Evolutionary conservation across 2,329 filamentous ascomycete genomes (phyloP).

Genomic region (Tolypocladium inflatum): DNA sequence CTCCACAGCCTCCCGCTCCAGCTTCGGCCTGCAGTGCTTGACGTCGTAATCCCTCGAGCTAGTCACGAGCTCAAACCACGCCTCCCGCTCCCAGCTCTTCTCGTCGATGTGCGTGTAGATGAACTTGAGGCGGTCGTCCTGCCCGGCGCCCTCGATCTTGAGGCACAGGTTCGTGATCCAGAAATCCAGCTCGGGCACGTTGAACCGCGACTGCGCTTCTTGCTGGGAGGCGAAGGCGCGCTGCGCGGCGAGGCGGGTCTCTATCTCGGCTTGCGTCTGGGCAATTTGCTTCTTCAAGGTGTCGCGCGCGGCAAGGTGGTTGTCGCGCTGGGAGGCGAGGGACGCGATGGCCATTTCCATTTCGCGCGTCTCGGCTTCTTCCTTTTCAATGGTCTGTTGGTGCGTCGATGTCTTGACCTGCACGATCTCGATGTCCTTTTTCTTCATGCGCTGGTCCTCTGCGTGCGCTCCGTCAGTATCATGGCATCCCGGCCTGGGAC

Average conservation of each 20-base stretch:
- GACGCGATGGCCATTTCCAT: constrained; percentile 56
- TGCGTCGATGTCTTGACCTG: constrained; percentile 61
- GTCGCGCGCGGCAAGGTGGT: constrained; percentile 47
- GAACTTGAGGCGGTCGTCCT: constrained; percentile 80
- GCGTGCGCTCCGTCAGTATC: constrained; percentile 24
- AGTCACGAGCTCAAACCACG: constrained; percentile 86
- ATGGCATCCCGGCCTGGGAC: background rate
- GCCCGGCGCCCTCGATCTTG: constrained; percentile 79
- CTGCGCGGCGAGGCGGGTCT: constrained; percentile 60
- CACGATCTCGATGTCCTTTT: constrained; percentile 77
- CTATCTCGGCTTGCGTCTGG: constrained; percentile 61
- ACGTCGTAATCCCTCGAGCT: constrained; percentile 78
- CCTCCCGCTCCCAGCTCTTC: constrained; percentile 78
- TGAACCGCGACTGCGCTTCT: constrained; percentile 77
- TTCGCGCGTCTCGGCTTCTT: constrained; percentile 66
- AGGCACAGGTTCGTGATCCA: constrained; percentile 90
- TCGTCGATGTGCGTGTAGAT: constrained; percentile 82
- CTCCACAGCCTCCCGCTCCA: constrained; percentile 71
- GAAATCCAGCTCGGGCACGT: constrained; percentile 88
- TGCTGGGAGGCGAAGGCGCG: constrained; percentile 63
- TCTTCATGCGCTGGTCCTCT: constrained; percentile 91
- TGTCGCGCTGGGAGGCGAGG: constrained; percentile 50
- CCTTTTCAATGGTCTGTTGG: constrained; percentile 65
- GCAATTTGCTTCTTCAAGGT: constrained; percentile 51
- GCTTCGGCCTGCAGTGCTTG: constrained; percentile 68